Percentiles rank a stretch among this genome's conserved stretches.
phyloP scores from a whole-genome alignment of 768 basidiomycete genomes.

The Tulasnella sp. region DNA sequence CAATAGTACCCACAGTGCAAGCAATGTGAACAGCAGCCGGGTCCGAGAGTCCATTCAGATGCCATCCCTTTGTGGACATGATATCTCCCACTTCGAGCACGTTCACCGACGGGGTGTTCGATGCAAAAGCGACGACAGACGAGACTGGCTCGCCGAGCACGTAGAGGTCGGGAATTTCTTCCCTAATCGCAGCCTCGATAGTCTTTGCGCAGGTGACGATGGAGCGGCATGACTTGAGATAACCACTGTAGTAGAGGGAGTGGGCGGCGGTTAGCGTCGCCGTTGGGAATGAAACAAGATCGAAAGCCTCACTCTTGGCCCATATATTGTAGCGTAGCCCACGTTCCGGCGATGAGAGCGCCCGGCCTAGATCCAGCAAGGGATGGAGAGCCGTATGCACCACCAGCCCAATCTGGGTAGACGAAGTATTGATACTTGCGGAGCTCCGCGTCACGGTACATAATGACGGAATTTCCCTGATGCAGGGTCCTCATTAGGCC shows the following conservation, averaged over 20 bases:
- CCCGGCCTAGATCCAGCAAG: conserved; percentile 92
- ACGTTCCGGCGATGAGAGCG: conserved; percentile 87
- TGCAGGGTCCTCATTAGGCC: not conserved
- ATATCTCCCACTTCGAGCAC: conserved; percentile 86
- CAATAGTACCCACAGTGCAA: too few relatives aligned
- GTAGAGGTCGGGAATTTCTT: conserved; percentile 76
- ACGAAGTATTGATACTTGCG: conserved; percentile 84
- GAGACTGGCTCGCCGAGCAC: conserved; percentile 86
- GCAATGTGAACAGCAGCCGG: conserved; percentile 90
- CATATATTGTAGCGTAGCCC: conserved; percentile 95
- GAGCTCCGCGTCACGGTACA: conserved; percentile 79
- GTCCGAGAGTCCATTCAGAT: conserved; percentile 74
- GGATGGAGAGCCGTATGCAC: conserved; percentile 86
- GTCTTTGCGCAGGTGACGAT: conserved; percentile 72
- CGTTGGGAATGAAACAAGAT: not conserved
- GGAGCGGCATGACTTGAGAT: conserved; percentile 73
- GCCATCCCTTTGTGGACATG: conserved; percentile 86
- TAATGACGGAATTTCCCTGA: conserved; percentile 87
- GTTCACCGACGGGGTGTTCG: conserved; percentile 55
- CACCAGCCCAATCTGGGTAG: conserved; percentile 76
- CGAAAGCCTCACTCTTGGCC: conserved; percentile 65
- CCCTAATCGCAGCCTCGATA: conserved; percentile 62
- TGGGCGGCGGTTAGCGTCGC: not conserved
- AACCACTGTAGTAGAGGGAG: conserved; percentile 54
- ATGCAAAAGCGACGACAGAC: conserved; percentile 85